Conservation (phyloP, 331 rosid genomes). For the Malus hybrid region DNA sequence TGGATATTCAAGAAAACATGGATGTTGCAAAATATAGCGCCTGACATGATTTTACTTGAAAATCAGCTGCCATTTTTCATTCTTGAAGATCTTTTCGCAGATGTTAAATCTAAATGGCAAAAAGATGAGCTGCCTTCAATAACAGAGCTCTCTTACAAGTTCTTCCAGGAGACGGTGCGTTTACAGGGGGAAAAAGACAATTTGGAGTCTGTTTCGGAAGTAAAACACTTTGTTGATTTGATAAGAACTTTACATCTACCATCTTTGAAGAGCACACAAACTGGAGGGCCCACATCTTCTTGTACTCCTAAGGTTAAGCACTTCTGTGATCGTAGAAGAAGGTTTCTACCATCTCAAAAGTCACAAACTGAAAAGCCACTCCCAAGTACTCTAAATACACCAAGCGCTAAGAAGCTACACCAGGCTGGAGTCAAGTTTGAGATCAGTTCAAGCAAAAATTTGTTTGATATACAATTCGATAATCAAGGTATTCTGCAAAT, state of each 20-base stretch:
- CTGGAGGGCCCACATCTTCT: background rate
- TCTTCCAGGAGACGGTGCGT: background rate
- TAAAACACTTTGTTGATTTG: conserved; percentile 21
- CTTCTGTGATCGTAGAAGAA: conserved; percentile 14
- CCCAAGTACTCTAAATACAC: background rate
- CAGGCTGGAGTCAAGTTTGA: conserved; percentile 12
- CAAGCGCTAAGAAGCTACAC: conserved; percentile 2
- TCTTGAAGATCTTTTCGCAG: background rate
- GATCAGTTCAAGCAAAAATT: background rate
- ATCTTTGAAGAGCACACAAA: background rate
- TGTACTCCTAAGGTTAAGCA: background rate
- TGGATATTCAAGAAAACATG: background rate
- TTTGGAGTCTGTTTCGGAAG: background rate
- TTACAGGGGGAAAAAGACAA: background rate
- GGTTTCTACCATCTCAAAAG: background rate
- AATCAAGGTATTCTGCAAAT: conserved; percentile 15
- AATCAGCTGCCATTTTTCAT: conserved; percentile 30
- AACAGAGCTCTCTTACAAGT: background rate
- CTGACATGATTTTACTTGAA: conserved; percentile 18
- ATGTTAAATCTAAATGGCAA: too few species aligned
- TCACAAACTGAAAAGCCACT: background rate
- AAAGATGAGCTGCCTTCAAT: background rate
- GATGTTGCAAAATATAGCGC: background rate
- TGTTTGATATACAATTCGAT: conserved; percentile 2
- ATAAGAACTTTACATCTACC: background rate